phyloP scores from a whole-genome alignment of 2,329 filamentous ascomycete genomes.

The Trichoderma citrinoviride region DNA sequence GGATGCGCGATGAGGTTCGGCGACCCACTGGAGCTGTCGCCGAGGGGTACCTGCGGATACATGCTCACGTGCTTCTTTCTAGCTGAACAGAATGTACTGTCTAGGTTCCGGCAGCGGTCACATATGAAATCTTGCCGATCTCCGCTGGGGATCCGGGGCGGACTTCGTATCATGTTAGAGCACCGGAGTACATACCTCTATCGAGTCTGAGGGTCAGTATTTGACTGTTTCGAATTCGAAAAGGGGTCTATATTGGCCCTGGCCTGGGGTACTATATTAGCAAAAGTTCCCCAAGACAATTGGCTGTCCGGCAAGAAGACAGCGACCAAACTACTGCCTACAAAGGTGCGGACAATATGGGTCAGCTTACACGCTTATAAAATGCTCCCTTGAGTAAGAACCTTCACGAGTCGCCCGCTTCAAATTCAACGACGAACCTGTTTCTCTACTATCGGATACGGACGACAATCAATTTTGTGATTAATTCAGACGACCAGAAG shows the following conservation, averaged over 20 bases:
- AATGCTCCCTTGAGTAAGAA: not conserved
- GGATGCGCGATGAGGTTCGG: not conserved
- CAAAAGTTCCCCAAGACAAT: too few species aligned
- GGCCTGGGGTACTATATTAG: not conserved
- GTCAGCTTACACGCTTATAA: not conserved
- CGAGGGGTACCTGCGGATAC: not conserved
- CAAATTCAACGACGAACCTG: not conserved
- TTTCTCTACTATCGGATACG: not conserved
- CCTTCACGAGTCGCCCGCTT: not conserved
- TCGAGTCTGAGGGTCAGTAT: not conserved
- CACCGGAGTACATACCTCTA: too few species aligned
- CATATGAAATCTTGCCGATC: not conserved
- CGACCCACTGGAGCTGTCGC: conserved; percentile 14
- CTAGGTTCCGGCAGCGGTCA: not conserved
- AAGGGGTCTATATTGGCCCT: not conserved
- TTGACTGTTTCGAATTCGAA: too few species aligned
- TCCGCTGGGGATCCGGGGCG: too few species aligned
- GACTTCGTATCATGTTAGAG: too few species aligned
- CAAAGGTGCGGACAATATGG: not conserved
- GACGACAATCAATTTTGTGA: not conserved
- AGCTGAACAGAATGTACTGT: not conserved
- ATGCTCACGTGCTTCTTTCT: not conserved
- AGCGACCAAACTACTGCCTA: too few species aligned
- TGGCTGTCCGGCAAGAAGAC: not conserved
- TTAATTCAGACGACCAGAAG: not conserved